phyloP scores from a whole-genome alignment of 306 rosid species.

The Corylus heterophylla region DNA sequence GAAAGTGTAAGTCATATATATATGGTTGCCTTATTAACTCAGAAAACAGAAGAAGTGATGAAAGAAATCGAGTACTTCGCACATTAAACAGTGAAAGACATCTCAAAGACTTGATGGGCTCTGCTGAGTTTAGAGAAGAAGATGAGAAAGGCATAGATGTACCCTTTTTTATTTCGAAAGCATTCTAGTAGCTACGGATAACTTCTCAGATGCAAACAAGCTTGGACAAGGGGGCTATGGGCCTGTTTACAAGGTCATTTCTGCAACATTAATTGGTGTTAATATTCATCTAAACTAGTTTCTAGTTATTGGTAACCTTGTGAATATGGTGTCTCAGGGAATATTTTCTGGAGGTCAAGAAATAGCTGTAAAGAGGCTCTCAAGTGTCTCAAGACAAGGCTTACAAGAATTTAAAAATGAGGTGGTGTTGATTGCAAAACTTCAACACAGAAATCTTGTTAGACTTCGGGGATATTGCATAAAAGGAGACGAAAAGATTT shows the following conservation, averaged over 20 bases:
- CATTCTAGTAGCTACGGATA: constrained; percentile 42
- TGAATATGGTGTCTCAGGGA: constrained; percentile 26
- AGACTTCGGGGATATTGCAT: too few species aligned
- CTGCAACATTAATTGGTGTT: not conserved
- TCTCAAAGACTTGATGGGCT: constrained; percentile 34
- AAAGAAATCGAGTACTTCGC: not conserved
- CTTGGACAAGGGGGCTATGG: constrained; percentile 67
- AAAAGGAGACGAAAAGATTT: too few species aligned
- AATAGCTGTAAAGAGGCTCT: too few species aligned
- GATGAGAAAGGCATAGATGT: constrained; percentile 36
- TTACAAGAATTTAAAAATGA: too few species aligned
- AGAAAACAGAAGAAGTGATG: constrained; percentile 28
- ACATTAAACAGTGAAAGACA: constrained; percentile 22
- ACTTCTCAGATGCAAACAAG: constrained; percentile 50
- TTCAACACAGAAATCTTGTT: too few species aligned
- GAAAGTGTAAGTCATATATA: too few species aligned
- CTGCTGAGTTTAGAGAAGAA: constrained; percentile 32
- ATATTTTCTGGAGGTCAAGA: not conserved
- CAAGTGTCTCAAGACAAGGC: too few species aligned
- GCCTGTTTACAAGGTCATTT: constrained; percentile 54
- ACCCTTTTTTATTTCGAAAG: constrained; percentile 35
- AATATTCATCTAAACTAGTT: not conserved
- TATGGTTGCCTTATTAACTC: not conserved
- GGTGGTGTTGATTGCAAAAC: too few species aligned
- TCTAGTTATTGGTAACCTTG: not conserved